phyloP scores from a whole-genome alignment of 805 yeast species.

The Ogataea haglerorum region DNA sequence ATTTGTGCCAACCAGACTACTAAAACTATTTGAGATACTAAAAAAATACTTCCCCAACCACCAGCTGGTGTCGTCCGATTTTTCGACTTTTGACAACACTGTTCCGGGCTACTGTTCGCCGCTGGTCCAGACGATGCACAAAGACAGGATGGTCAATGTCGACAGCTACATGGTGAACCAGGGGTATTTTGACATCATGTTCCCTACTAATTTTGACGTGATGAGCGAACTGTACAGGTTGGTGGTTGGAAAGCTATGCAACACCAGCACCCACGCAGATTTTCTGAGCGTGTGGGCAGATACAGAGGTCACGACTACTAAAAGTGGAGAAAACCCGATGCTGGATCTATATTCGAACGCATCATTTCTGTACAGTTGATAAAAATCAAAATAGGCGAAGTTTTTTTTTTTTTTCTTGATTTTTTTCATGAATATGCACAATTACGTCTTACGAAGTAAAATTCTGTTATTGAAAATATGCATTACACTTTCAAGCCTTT shows the following conservation, averaged over 20 bases:
- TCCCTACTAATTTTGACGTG: constrained; percentile 72
- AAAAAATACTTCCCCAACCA: constrained; percentile 71
- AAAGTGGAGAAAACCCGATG: constrained; percentile 83
- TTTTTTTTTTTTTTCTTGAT: background rate
- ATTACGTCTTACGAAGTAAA: background rate
- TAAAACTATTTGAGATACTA: constrained; percentile 62
- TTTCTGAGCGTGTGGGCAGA: constrained; percentile 74
- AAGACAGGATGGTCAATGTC: constrained; percentile 64
- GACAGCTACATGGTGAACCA: constrained; percentile 79
- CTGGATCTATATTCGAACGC: constrained; percentile 73
- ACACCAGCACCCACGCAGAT: constrained; percentile 55
- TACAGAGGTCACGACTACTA: constrained; percentile 59
- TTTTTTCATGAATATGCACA: background rate
- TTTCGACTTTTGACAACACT: constrained; percentile 47
- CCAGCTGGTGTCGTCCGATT: constrained; percentile 70
- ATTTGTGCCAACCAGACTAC: constrained; percentile 73
- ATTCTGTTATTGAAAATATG: background rate
- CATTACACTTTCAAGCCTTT: background rate
- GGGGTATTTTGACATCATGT: constrained; percentile 84
- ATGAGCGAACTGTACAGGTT: constrained; percentile 59
- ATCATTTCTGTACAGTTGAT: constrained; percentile 53
- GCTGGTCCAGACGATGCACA: constrained; percentile 73
- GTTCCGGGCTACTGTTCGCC: constrained; percentile 65
- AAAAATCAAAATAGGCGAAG: background rate
- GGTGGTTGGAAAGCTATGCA: constrained; percentile 58